Evolutionary conservation across 768 basidiomycete genomes (phyloP).

Genomic region (Russula foetens): DNA sequence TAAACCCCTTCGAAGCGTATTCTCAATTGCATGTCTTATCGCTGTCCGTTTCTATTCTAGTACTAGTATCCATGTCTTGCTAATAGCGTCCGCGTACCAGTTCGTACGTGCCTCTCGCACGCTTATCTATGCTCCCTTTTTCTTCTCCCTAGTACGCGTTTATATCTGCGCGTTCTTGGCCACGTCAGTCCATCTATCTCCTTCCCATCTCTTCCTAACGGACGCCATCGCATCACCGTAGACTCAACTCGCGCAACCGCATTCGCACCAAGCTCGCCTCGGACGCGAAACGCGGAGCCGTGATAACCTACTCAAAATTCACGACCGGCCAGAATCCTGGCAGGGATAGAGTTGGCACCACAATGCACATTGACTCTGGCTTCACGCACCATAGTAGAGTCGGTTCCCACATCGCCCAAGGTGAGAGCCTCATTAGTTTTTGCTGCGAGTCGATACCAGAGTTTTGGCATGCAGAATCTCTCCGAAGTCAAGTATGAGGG

Average conservation of each 20-base stretch:
- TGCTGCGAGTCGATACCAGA: no score
- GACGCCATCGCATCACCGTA: not conserved
- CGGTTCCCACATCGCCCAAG: not conserved
- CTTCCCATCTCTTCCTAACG: not conserved
- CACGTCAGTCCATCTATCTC: not conserved
- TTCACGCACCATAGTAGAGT: not conserved
- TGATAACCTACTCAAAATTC: not conserved
- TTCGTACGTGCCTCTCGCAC: not conserved
- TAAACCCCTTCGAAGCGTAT: not conserved
- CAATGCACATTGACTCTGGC: no score
- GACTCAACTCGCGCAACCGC: conserved; percentile 1
- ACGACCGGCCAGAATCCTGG: not conserved
- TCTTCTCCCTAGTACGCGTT: not conserved
- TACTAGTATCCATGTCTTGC: not conserved
- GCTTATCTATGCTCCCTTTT: conserved; percentile 3
- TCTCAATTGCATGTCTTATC: not conserved
- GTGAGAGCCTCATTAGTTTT: not conserved
- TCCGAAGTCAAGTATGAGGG: no score
- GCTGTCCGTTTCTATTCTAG: not conserved
- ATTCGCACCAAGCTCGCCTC: not conserved
- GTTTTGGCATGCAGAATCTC: no score
- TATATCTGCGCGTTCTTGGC: not conserved
- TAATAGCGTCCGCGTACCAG: not conserved
- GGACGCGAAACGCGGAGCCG: not conserved
- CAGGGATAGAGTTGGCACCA: no score